A percentile compares a stretch with the other conserved stretches of the same genome.
phyloP scores from a whole-genome alignment of 1,284 basidiomycete genomes.

The Cerioporus squamosus region DNA sequence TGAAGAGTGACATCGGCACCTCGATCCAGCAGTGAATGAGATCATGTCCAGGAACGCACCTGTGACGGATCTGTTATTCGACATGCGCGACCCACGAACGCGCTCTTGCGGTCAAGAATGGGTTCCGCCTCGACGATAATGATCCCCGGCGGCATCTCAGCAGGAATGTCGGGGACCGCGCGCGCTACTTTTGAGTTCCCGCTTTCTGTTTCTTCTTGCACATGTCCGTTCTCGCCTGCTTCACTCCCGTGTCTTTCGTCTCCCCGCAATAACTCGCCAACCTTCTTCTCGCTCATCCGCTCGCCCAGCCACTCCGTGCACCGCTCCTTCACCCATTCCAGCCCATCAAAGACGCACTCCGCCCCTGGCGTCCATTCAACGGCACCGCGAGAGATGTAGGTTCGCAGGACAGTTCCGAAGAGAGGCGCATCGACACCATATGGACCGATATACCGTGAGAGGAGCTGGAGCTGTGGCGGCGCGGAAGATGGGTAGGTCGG shows the following conservation, averaged over 20 bases:
- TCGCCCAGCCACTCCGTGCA: conserved; percentile 76
- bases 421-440: conserved; percentile 74
- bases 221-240: neutral
- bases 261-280: conserved; percentile 61
- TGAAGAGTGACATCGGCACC: conserved; percentile 29
- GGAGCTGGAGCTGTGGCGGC: conserved; percentile 83
- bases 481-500: conserved; percentile 70
- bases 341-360: conserved; percentile 88
- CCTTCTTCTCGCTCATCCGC: conserved; percentile 58
- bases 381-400: conserved; percentile 79
- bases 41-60: conserved; percentile 43
- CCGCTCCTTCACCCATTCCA: conserved; percentile 76
- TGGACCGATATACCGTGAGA: conserved; percentile 85
- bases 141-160: conserved; percentile 60
- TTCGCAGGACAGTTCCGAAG: conserved; percentile 81
- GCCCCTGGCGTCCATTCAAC: conserved; percentile 75
- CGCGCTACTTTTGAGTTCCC: conserved; percentile 8
- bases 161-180: conserved; percentile 18
- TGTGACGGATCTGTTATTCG: conserved; percentile 77
- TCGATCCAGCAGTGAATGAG: neutral
- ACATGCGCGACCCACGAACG: conserved; percentile 85
- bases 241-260: conserved; percentile 42
- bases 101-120: conserved; percentile 82
- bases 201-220: conserved; percentile 19
- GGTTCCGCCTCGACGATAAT: conserved; percentile 73